Evolutionary conservation across 1,284 basidiomycete genomes (phyloP).

Genomic region (Earliella scabrosa): DNA sequence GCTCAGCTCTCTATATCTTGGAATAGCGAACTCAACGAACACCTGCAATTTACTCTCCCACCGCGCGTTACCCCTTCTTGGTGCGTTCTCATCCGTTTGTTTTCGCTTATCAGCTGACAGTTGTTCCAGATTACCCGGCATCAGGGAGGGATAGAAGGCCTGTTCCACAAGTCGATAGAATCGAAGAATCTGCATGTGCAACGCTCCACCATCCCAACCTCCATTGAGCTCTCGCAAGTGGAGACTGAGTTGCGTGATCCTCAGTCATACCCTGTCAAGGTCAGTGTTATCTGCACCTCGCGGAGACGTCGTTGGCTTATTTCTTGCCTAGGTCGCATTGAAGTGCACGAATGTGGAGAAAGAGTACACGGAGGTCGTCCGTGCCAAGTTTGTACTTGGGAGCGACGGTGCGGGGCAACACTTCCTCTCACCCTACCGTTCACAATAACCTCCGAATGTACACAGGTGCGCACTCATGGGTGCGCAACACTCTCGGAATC

Average conservation of each 20-base stretch:
- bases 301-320: neutral
- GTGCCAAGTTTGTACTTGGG: conserved; percentile 59
- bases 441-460: neutral
- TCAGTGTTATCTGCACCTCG: conserved; percentile 30
- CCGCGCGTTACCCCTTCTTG: conserved; percentile 65
- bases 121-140: conserved; percentile 63
- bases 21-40: conserved; percentile 60
- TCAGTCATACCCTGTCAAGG: conserved; percentile 60
- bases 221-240: conserved; percentile 56
- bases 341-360: conserved; percentile 35
- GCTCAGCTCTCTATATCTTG: neutral
- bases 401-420: conserved; percentile 45
- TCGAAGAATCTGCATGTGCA: conserved; percentile 53
- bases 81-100: conserved; percentile 35
- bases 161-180: conserved; percentile 69
- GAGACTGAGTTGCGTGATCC: conserved; percentile 43
- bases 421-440: neutral
- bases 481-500: conserved; percentile 69
- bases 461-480: conserved; percentile 80
- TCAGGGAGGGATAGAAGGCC: conserved; percentile 73
- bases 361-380: conserved; percentile 45
- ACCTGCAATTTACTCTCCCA: conserved; percentile 58
- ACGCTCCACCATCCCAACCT: conserved; percentile 59
- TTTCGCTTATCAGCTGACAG: neutral
- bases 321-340: conserved; percentile 38